Evolutionary conservation across 75 land plant genomes (phyloP), one percentile per base, ranked within the genome.

Genomic region (Pinus albicaulis): DNA sequence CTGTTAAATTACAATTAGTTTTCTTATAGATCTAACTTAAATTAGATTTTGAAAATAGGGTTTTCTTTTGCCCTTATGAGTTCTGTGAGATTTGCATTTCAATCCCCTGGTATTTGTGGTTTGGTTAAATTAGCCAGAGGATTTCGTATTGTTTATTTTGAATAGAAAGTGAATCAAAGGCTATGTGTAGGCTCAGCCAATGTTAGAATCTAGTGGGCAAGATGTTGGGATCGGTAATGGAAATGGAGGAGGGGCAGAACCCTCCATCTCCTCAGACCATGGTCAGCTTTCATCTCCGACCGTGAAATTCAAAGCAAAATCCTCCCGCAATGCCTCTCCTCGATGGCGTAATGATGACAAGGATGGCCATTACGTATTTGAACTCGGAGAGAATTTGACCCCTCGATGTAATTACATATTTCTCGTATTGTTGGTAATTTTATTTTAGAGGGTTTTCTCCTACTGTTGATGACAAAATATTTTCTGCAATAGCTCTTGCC

Each of bases 171-270:
- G 80, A 80, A 90, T 83, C 74, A 64, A 71, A 81, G 91, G 80
- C 83, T 83, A 76, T 91, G 84, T 93, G 91, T 87, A 93, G 92
- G 94, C 86, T 80, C 96, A 93, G 88, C 79, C 81, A 80, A 84
- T 82, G 48, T 44, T 68, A 68, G 76, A 84, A 31, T 81, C 74
- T 57, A 87, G 82, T 93, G 94, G 89, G 79, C 91, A 91, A 78
- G 87, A 89, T 72, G 83, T 85, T 82, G 90, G 80, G 69, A 84
- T 85, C 81, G 88, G 80, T 63, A 84, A 81, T 73, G 75, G 86
- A 44, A 44, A 68, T 68, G 71, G n/a, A 22, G n/a, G 6, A 48
- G 52, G 52, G 52, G 11, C 11, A 48, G 52, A 48, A 48, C 12
- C 52, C 52, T 48, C 52, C 52, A 48, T 48, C 65, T 62, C 65